Evolutionary conservation across 148 eudicot genomes (phyloP).

Genomic region (Chenopodium quinoa): DNA sequence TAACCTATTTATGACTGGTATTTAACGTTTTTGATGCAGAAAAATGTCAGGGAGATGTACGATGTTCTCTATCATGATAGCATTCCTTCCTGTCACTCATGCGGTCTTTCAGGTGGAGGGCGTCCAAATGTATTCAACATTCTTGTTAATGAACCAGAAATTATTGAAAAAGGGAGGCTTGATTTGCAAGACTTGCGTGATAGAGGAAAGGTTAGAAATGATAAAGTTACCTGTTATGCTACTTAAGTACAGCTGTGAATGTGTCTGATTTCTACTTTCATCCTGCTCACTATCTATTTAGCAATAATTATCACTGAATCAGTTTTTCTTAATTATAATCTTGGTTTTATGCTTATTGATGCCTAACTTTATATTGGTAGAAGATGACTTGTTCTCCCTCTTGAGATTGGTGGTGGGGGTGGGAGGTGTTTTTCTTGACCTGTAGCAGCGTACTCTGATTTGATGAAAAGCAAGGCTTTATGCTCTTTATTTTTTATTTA

Average conservation of each 20-base stretch:
- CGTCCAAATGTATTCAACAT: slow-evolving; percentile 41
- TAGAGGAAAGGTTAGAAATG: slow-evolving; percentile 52
- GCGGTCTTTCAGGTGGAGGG: slow-evolving; percentile 41
- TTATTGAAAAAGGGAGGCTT: slow-evolving; percentile 29
- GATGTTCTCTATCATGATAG: slow-evolving; percentile 35
- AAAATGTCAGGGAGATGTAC: slow-evolving; percentile 54
- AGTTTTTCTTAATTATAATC: not conserved
- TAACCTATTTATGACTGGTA: slow-evolving; percentile 5
- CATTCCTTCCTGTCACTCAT: slow-evolving; percentile 32
- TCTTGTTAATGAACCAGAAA: slow-evolving; percentile 43
- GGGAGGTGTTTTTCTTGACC: not conserved
- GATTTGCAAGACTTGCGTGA: slow-evolving; percentile 35
- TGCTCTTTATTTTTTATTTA: not conserved
- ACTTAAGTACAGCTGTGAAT: not conserved
- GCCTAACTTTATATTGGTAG: not conserved
- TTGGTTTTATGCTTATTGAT: not conserved
- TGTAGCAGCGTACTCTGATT: not conserved
- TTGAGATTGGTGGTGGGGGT: not conserved
- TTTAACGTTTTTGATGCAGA: slow-evolving; percentile 36
- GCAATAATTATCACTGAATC: not conserved
- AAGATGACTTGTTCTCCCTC: no score
- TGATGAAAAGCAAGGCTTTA: not conserved
- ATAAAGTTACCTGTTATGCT: not conserved
- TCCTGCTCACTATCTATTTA: not conserved
- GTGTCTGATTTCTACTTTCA: not conserved